Conservation (phyloP, 106 monocot species). For the Chionographis japonica region DNA sequence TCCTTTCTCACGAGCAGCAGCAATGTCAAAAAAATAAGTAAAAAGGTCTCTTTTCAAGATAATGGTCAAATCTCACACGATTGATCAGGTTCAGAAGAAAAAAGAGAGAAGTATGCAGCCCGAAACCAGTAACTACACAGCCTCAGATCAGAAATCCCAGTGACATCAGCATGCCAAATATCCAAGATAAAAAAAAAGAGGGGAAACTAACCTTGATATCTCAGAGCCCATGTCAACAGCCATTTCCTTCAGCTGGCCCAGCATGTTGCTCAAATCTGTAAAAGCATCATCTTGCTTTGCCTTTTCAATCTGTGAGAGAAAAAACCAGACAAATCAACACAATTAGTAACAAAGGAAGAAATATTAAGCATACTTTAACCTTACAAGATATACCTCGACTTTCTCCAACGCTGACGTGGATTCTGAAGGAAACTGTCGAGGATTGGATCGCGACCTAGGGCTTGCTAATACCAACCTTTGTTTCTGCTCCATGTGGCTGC, state of each 20-base stretch:
- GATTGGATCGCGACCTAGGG: conserved; percentile 14
- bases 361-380: background rate
- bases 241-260: conserved; percentile 72
- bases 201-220: conserved; percentile 43
- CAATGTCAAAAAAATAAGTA: too few relatives aligned
- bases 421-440: conserved; percentile 29
- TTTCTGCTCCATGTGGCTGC: conserved; percentile 47
- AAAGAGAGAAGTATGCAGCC: too few relatives aligned
- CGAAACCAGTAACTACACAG: too few relatives aligned
- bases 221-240: conserved; percentile 83
- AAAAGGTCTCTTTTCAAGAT: too few relatives aligned
- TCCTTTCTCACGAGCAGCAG: too few relatives aligned
- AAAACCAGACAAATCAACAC: background rate
- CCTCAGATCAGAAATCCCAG: too few relatives aligned
- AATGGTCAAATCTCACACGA: too few relatives aligned
- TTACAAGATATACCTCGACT: conserved; percentile 44
- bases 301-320: conserved; percentile 53
- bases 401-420: conserved; percentile 41
- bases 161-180: background rate
- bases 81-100: too few relatives aligned
- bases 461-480: conserved; percentile 39
- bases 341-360: background rate
- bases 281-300: conserved; percentile 72
- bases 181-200: background rate
- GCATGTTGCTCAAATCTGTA: conserved; percentile 51